A percentile compares a stretch with the other conserved stretches of the same genome.
phyloP scores from a whole-genome alignment of 108 stramenopile species.

The Discostella stelligeroides region DNA sequence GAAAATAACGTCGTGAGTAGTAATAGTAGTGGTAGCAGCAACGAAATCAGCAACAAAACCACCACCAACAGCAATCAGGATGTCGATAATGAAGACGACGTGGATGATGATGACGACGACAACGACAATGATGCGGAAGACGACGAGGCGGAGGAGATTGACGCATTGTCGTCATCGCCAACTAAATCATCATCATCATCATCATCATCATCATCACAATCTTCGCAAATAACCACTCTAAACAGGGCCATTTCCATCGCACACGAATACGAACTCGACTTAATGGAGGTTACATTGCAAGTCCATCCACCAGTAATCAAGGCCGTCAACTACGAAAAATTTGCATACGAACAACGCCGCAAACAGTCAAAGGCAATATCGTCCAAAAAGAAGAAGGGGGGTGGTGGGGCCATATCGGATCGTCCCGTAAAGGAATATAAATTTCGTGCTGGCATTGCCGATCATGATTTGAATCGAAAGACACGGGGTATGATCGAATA shows the following conservation, averaged over 20 bases:
- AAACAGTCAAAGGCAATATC: constrained; percentile 37
- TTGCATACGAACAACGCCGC: constrained; percentile 48
- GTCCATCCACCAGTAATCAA: constrained; percentile 67
- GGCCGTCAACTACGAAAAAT: constrained; percentile 53
- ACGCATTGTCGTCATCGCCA: neutral
- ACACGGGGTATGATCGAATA: constrained; percentile 54
- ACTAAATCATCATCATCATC: neutral
- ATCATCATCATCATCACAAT: neutral
- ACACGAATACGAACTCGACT: constrained; percentile 49
- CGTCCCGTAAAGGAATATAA: constrained; percentile 57
- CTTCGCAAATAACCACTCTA: constrained; percentile 38
- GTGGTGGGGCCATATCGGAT: constrained; percentile 43
- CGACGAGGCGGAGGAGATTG: neutral
- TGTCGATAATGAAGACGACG: neutral
- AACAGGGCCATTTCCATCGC: constrained; percentile 57
- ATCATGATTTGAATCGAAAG: constrained; percentile 65
- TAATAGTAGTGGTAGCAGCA: neutral
- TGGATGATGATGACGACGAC: neutral
- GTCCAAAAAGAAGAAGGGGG: constrained; percentile 38
- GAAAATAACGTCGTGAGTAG: constrained; percentile 5
- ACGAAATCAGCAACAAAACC: too few species aligned
- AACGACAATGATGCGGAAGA: neutral
- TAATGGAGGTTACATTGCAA: constrained; percentile 54
- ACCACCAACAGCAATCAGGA: too few species aligned
- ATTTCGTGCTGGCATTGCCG: constrained; percentile 65